phyloP scores from a whole-genome alignment of 2,329 filamentous ascomycete genomes.

The Calonectria hawksworthii region DNA sequence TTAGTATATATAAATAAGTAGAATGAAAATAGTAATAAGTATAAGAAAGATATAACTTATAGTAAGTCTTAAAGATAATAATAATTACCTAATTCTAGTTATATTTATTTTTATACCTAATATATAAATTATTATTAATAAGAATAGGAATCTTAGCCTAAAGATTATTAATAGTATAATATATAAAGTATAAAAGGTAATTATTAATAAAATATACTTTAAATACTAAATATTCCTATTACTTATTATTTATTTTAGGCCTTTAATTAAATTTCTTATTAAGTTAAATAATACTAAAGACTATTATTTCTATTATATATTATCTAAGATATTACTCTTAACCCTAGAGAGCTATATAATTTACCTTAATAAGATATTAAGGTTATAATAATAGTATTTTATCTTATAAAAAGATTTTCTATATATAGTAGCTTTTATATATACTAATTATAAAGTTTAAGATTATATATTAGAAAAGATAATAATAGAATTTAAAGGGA shows the following conservation, averaged over 20 bases:
- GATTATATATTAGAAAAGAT: background rate
- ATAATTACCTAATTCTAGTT: background rate
- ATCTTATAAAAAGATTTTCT: background rate
- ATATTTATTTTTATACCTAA: slow-evolving; percentile 4
- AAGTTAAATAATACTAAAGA: background rate
- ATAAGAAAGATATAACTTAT: background rate
- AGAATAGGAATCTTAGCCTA: background rate
- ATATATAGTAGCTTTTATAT: background rate
- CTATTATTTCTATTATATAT: background rate
- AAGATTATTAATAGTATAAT: slow-evolving; percentile 3
- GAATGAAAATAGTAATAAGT: background rate
- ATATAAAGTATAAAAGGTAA: background rate
- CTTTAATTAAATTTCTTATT: background rate
- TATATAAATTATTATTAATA: slow-evolving; percentile 15
- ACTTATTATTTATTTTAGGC: background rate
- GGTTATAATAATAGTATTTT: background rate
- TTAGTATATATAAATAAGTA: background rate
- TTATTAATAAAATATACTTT: background rate
- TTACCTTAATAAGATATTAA: background rate
- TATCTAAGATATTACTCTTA: background rate
- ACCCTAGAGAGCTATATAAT: background rate
- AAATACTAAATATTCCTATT: background rate
- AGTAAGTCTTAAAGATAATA: background rate
- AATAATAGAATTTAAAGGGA: background rate
- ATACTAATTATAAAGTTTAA: slow-evolving; percentile 20